Conservation (phyloP, 441 rosid genomes). For the Capsella rubella region DNA sequence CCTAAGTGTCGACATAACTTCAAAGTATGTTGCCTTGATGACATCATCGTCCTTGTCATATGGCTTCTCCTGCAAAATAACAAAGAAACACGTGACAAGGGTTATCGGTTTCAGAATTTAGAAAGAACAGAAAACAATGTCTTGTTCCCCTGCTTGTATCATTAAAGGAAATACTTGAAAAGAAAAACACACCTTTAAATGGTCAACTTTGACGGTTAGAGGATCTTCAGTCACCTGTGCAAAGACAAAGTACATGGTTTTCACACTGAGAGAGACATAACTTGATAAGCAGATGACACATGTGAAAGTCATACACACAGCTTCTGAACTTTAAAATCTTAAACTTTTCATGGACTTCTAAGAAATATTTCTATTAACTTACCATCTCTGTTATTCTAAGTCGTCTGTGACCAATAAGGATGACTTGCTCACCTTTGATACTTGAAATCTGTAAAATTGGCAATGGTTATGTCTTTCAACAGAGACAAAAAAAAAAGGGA, state of each 20-base stretch:
- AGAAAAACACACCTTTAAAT: conserved; percentile 67
- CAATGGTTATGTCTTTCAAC: conserved; percentile 12
- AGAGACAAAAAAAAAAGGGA: not conserved
- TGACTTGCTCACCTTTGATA: conserved; percentile 87
- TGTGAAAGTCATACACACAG: conserved; percentile 2
- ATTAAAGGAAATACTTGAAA: not conserved
- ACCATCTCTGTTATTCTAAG: conserved; percentile 90
- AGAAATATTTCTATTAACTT: conserved; percentile 31
- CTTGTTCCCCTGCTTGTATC: not conserved
- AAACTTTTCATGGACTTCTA: not conserved
- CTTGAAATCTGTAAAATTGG: conserved; percentile 63
- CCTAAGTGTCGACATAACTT: conserved; percentile 83
- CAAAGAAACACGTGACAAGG: conserved; percentile 36
- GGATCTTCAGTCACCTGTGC: conserved; percentile 85
- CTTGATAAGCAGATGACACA: conserved; percentile 17
- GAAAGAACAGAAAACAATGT: conserved; percentile 11
- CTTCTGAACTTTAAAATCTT: conserved; percentile 8
- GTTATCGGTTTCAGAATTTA: not conserved
- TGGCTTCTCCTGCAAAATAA: conserved; percentile 70
- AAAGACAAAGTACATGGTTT: conserved; percentile 35
- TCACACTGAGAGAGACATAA: conserved; percentile 30
- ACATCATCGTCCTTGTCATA: conserved; percentile 89
- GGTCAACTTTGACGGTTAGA: conserved; percentile 91
- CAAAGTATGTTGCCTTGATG: conserved; percentile 87
- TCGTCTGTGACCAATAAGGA: conserved; percentile 85